Evolutionary conservation across 352 stramenopile species (phyloP).

Genomic region (Globisporangium cederbergense): DNA sequence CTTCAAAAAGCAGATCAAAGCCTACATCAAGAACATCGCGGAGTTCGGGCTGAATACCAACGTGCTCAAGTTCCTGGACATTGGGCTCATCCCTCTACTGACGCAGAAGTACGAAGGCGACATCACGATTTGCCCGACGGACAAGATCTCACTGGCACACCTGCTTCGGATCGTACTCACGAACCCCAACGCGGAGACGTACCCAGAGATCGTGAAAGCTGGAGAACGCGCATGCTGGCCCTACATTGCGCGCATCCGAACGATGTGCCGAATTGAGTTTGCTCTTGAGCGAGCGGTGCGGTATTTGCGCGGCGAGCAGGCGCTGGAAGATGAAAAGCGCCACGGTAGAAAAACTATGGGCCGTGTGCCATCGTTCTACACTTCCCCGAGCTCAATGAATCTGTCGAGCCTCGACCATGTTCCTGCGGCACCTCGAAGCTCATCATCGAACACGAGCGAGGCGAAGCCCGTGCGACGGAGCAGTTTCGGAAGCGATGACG

Average conservation of each 20-base stretch:
- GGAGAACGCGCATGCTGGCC: constrained; percentile 92
- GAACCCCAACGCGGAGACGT: constrained; percentile 74
- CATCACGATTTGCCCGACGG: constrained; percentile 95
- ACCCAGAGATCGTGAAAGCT: constrained; percentile 71
- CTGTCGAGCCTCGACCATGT: constrained; percentile 67
- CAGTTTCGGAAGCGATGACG: constrained; percentile 19
- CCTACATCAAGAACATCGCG: constrained; percentile 86
- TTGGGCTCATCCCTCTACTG: constrained; percentile 74
- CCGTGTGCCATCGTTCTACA: constrained; percentile 86
- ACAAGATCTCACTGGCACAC: constrained; percentile 82
- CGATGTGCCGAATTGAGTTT: constrained; percentile 96
- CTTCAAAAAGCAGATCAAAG: constrained; percentile 93
- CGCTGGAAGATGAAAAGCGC: constrained; percentile 69
- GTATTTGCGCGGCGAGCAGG: constrained; percentile 79
- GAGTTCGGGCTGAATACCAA: constrained; percentile 84
- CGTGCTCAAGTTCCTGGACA: constrained; percentile 81
- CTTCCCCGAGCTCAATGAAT: constrained; percentile 83
- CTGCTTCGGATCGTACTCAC: constrained; percentile 76
- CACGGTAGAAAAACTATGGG: constrained; percentile 70
- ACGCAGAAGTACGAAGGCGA: constrained; percentile 97
- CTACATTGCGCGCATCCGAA: constrained; percentile 94
- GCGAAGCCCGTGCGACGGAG: not conserved
- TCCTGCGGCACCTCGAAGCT: constrained; percentile 15
- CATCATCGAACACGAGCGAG: constrained; percentile 11
- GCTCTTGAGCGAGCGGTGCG: constrained; percentile 90